Evolutionary conservation across 2,329 filamentous ascomycete species (phyloP).

Genomic region (Aureobasidium sp.): DNA sequence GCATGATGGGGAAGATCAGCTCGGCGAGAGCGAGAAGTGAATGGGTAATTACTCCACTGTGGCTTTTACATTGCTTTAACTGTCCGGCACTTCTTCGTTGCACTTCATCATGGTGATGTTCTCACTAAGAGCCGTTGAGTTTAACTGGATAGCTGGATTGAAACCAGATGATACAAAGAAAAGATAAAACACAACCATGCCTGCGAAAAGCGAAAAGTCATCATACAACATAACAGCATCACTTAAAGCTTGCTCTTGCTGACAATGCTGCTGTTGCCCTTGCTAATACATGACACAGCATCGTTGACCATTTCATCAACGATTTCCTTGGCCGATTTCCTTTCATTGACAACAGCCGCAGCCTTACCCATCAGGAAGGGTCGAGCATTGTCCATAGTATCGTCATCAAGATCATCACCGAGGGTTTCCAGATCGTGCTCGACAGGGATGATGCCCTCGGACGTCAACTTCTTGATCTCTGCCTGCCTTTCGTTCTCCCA

Average conservation of each 20-base stretch:
- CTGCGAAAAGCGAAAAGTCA: background rate
- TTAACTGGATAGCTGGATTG: background rate
- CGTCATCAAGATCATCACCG: slow-evolving; percentile 59
- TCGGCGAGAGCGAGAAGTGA: background rate
- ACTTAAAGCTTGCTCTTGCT: slow-evolving; percentile 31
- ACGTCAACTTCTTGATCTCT: slow-evolving; percentile 88
- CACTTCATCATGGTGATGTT: background rate
- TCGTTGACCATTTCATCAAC: slow-evolving; percentile 90
- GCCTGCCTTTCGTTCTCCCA: slow-evolving; percentile 88
- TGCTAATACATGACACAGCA: slow-evolving; percentile 41
- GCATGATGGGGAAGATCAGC: background rate
- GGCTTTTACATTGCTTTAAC: background rate
- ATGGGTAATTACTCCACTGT: background rate
- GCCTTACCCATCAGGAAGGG: slow-evolving; percentile 97
- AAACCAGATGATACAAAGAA: background rate
- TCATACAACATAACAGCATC: background rate
- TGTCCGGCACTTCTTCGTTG: background rate
- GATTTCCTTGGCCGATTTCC: slow-evolving; percentile 82
- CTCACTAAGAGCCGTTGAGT: background rate
- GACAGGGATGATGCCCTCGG: slow-evolving; percentile 85
- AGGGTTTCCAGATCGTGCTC: slow-evolving; percentile 90
- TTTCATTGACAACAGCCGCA: slow-evolving; percentile 86
- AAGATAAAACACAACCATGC: background rate
- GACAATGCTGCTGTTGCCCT: slow-evolving; percentile 24
- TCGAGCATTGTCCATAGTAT: slow-evolving; percentile 83